Base-by-base conservation (phyloP, 2,329 filamentous ascomycete genomes). In the Monosporascus cannonballus region DNA sequence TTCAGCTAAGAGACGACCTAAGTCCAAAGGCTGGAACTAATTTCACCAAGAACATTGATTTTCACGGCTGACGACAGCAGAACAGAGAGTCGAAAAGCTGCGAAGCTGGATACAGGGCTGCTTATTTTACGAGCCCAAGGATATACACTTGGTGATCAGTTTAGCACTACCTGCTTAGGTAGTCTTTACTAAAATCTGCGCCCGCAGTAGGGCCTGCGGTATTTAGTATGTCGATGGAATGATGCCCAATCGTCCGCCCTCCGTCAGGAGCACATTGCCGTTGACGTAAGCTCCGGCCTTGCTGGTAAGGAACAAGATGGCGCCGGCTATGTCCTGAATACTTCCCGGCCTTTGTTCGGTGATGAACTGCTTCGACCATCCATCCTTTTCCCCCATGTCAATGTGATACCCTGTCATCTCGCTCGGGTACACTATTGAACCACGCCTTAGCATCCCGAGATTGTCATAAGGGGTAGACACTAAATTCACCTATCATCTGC, bases 201-300 rank as follows among this genome's bases (percentile, higher is more conserved):
- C 4, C 15, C 15, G 8, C 37, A 1, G n/a, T n/a, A 39, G 6
- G 3, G 18, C 8, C 8, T 18, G 18, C 18, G 8, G n/a, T 42
- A 7, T 24, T 34, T 51, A 66, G 49, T 64, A 65, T 6, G 56
- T 11, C 6, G 61, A 55, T 4, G 62, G 63, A 15, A 61, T 0
- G 5, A 64, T 50, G 4, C 57, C 48, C 11, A 81, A 50, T 38
- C 76, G 67, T 2, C 79, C 79, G 44, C 80, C 79, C 65, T 83
- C 80, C 2, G 73, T 73, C 8, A 81, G 64, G 41, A 81, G 61
- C 3, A 80, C 74, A 56, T 73, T 75, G 5, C 78, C 79, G 64
- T 81, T 81, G 52, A 79, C 55, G 61, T 79, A 83, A 2, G 74
- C 76, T 3, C 79, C 79, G 3, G 77, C 76, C 47, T 70, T 63